Conservation (phyloP, 169 alveolate species). For the Eimeria necatrix region DNA sequence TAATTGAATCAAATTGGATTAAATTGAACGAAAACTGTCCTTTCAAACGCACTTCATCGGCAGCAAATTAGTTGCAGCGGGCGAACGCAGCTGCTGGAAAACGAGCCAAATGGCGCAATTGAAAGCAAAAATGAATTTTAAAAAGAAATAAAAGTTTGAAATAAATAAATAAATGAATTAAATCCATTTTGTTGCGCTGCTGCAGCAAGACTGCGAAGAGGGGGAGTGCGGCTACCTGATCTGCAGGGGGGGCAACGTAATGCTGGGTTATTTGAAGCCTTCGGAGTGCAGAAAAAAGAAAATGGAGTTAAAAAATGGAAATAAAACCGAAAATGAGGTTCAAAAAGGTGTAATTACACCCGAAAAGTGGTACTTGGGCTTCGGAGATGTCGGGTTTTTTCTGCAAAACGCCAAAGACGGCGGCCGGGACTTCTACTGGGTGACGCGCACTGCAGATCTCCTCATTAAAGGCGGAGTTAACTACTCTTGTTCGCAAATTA, state of each 20-base stretch:
- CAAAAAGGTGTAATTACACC: not conserved
- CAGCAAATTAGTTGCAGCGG: too few relatives aligned
- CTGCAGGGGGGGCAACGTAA: constrained; percentile 81
- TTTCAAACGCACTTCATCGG: not conserved
- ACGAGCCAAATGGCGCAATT: too few relatives aligned
- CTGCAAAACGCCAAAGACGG: not conserved
- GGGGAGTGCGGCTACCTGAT: constrained; percentile 83
- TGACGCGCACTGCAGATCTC: constrained; percentile 77
- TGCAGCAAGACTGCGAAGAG: constrained; percentile 71
- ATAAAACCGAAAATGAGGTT: not conserved
- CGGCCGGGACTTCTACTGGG: constrained; percentile 79
- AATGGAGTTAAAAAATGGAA: too few relatives aligned
- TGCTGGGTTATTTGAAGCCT: constrained; percentile 79
- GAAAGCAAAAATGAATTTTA: too few relatives aligned
- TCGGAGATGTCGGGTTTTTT: constrained; percentile 71
- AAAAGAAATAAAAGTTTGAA: too few relatives aligned
- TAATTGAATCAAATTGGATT: not conserved
- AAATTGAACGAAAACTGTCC: not conserved
- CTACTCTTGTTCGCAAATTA: constrained; percentile 82
- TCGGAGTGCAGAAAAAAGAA: not conserved
- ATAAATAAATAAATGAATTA: too few relatives aligned
- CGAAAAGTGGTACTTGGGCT: constrained; percentile 72
- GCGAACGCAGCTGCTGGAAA: too few relatives aligned
- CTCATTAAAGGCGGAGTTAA: constrained; percentile 86
- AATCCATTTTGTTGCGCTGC: not conserved